phyloP scores from a whole-genome alignment of 371 early-diverging fungal species.

The Basidiobolus meristosporus region DNA sequence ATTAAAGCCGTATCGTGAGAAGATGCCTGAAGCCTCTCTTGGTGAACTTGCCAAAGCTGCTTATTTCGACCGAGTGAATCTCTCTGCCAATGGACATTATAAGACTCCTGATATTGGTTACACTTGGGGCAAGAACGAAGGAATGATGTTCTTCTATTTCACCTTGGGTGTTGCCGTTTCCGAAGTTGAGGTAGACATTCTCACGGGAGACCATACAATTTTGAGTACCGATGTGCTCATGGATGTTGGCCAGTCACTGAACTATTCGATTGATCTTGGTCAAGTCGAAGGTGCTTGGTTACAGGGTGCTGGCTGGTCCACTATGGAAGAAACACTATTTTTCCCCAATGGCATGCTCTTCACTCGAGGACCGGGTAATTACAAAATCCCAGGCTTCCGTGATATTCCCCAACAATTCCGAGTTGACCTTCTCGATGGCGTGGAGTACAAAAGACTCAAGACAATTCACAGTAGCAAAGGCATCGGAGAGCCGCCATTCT shows the following conservation, averaged over 20 bases:
- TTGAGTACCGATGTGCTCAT: constrained; percentile 44
- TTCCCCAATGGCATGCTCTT: constrained; percentile 37
- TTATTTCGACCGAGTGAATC: constrained; percentile 46
- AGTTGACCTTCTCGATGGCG: constrained; percentile 33
- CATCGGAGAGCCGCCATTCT: constrained; percentile 67
- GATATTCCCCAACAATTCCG: constrained; percentile 59
- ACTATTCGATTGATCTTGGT: constrained; percentile 60
- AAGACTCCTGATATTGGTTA: constrained; percentile 43
- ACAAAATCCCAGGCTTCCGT: constrained; percentile 59
- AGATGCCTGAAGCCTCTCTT: constrained; percentile 17
- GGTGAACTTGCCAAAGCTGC: constrained; percentile 28
- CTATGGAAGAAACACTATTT: constrained; percentile 50
- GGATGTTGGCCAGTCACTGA: constrained; percentile 53
- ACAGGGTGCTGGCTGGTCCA: constrained; percentile 50
- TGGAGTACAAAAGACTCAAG: constrained; percentile 23
- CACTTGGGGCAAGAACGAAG: constrained; percentile 40
- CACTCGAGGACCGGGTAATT: constrained; percentile 57
- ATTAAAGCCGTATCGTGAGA: constrained; percentile 34
- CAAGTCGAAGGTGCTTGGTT: constrained; percentile 67
- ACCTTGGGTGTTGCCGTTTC: constrained; percentile 51
- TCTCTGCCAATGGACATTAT: constrained; percentile 58
- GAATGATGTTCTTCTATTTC: constrained; percentile 44
- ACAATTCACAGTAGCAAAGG: constrained; percentile 62
- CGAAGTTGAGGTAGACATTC: constrained; percentile 57
- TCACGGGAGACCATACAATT: constrained; percentile 56